phyloP scores from a whole-genome alignment of 257 asterid species.

The Solanum pimpinellifolium region DNA sequence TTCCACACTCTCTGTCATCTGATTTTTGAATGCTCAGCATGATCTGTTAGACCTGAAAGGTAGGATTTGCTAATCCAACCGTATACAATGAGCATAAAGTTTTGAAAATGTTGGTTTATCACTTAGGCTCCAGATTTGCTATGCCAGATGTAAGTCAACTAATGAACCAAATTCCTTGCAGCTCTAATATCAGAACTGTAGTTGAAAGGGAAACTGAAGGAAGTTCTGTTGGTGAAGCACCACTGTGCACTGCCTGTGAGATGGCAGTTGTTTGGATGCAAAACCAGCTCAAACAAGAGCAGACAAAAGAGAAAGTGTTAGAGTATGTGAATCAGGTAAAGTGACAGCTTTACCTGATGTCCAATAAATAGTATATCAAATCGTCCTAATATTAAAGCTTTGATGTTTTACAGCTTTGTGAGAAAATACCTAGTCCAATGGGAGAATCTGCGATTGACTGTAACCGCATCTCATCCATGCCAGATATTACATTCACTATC shows the following conservation, averaged over 20 bases:
- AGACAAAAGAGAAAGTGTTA: slow-evolving; percentile 57
- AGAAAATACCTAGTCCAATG: slow-evolving; percentile 75
- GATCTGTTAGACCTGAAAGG: background rate
- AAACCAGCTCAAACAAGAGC: slow-evolving; percentile 53
- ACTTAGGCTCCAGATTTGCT: background rate
- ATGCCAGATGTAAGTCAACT: background rate
- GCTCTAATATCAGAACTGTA: slow-evolving; percentile 75
- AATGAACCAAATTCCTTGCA: slow-evolving; percentile 22
- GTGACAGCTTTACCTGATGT: background rate
- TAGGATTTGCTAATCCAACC: background rate
- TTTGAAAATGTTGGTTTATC: background rate
- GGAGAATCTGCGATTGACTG: slow-evolving; percentile 74
- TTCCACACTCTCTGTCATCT: background rate
- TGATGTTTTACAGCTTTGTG: slow-evolving; percentile 57
- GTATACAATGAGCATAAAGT: background rate
- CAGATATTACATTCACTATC: slow-evolving; percentile 62
- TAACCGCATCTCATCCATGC: slow-evolving; percentile 40
- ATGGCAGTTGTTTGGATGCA: slow-evolving; percentile 96
- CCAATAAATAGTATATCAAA: background rate
- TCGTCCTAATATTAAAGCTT: background rate
- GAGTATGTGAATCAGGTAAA: slow-evolving; percentile 71
- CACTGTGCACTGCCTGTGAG: slow-evolving; percentile 74
- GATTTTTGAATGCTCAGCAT: background rate
- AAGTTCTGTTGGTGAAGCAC: slow-evolving; percentile 26
- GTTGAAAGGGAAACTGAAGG: slow-evolving; percentile 36